phyloP scores from a whole-genome alignment of 805 yeast genomes.

The Lachancea kluyveri region DNA sequence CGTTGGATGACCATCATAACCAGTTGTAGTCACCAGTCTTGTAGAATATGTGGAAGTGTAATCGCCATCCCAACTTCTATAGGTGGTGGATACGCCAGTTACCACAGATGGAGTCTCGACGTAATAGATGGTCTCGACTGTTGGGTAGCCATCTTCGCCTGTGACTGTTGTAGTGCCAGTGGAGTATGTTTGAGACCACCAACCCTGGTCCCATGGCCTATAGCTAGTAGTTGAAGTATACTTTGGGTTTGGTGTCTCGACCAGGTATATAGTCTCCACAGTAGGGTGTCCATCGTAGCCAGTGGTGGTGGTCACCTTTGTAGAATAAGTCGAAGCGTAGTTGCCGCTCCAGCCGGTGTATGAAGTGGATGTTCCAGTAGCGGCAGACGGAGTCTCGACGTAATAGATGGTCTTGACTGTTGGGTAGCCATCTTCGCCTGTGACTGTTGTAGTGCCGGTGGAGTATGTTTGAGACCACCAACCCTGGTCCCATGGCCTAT shows the following conservation, averaged over 20 bases:
- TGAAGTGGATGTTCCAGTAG: neutral
- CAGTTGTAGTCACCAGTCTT: neutral
- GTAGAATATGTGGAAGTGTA: constrained; percentile 8
- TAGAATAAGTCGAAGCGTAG: constrained; percentile 10
- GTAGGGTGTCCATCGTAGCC: constrained; percentile 1
- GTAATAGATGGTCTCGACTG: constrained; percentile 4
- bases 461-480: constrained; percentile 6
- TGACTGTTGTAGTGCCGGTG: constrained; percentile 7
- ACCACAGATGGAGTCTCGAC: constrained; percentile 9
- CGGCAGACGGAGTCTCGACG: constrained; percentile 12
- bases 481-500: constrained; percentile 8
- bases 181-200: constrained; percentile 2
- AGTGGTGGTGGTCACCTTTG: constrained; percentile 6
- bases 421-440: constrained; percentile 10
- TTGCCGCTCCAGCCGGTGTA: constrained; percentile 11
- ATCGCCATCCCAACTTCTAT: constrained; percentile 8
- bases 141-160: neutral
- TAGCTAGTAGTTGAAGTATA: neutral
- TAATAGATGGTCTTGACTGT: constrained; percentile 11
- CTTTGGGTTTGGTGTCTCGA: neutral
- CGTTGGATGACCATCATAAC: constrained; percentile 2
- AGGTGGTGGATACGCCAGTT: neutral
- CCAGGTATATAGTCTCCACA: neutral
- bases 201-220: neutral
- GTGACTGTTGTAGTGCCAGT: constrained; percentile 1